Conservation (phyloP, 495 filamentous ascomycete genomes). For the Penicillium cataractarum region DNA sequence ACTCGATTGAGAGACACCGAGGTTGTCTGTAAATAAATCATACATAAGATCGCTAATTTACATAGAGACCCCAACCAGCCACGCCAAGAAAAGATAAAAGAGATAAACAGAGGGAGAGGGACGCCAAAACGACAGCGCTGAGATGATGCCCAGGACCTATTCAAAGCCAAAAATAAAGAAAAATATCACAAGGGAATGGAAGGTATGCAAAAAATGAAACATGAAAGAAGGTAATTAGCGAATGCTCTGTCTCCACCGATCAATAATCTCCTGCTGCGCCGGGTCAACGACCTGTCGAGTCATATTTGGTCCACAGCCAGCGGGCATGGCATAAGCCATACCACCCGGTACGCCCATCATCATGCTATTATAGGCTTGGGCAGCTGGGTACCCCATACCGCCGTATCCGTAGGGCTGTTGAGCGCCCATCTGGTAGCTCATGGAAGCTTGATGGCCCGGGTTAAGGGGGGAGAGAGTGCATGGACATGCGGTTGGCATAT, state of each 20-base stretch:
- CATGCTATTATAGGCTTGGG: conserved; percentile 35
- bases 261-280: conserved; percentile 77
- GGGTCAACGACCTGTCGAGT: conserved; percentile 46
- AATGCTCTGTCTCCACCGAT: conserved; percentile 88
- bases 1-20: background rate
- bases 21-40: conserved; percentile 14
- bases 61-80: conserved; percentile 25
- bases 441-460: conserved; percentile 20
- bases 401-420: conserved; percentile 34
- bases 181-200: conserved; percentile 16
- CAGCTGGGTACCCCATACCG: conserved; percentile 30
- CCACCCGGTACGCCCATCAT: conserved; percentile 38
- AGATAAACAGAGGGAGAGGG: background rate
- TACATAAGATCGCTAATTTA: conserved; percentile 29
- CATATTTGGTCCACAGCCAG: conserved; percentile 34
- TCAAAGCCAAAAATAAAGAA: conserved; percentile 5
- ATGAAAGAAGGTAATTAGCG: conserved; percentile 21
- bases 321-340: conserved; percentile 41
- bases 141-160: conserved; percentile 6
- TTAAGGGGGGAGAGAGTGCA: conserved; percentile 37
- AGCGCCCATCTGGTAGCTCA: conserved; percentile 26
- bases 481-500: conserved; percentile 36
- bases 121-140: conserved; percentile 31
- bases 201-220: conserved; percentile 13
- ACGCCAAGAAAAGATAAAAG: conserved; percentile 5